These are phyloP conservation scores for Fragilaria crotonensis DNA, from an alignment of 108 stramenopile species.

Conservation along the genomic window DNA sequence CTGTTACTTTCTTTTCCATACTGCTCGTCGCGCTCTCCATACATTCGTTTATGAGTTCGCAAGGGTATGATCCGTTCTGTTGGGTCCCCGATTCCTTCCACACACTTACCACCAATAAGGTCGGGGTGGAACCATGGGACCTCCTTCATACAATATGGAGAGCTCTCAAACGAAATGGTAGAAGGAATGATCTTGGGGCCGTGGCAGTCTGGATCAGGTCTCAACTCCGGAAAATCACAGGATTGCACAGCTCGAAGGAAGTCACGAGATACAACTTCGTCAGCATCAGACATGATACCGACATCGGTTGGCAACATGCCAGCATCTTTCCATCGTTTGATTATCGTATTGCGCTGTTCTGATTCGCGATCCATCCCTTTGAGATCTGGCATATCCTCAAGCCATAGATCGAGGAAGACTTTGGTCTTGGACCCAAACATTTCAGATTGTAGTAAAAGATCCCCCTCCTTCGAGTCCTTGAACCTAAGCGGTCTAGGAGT, in stretches of 20 bases:
- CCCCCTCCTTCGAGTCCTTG: constrained; percentile 14
- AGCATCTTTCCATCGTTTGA: constrained; percentile 35
- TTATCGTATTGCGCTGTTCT: constrained; percentile 37
- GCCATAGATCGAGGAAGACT: background rate
- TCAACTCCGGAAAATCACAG: constrained; percentile 37
- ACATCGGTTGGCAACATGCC: constrained; percentile 50
- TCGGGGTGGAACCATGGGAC: constrained; percentile 43
- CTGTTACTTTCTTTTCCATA: background rate
- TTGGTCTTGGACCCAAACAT: background rate
- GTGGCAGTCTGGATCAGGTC: constrained; percentile 12
- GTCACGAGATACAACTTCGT: constrained; percentile 46
- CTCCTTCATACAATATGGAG: constrained; percentile 31
- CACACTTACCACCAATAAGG: constrained; percentile 38
- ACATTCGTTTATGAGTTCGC: background rate
- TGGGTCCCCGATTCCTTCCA: too few species aligned
- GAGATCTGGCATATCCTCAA: background rate
- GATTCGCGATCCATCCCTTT: constrained; percentile 15
- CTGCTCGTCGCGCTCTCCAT: background rate
- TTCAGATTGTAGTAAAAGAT: constrained; percentile 10
- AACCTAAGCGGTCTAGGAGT: constrained; percentile 15
- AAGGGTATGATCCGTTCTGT: background rate
- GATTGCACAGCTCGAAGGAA: constrained; percentile 44
- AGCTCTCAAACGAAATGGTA: constrained; percentile 30
- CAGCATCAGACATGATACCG: too few species aligned
- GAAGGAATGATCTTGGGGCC: constrained; percentile 17